A percentile compares a stretch with the other conserved stretches of the same genome.
Evolutionary conservation across 2,329 filamentous ascomycete genomes (phyloP).

Genomic region (Neoascochyta sp.): DNA sequence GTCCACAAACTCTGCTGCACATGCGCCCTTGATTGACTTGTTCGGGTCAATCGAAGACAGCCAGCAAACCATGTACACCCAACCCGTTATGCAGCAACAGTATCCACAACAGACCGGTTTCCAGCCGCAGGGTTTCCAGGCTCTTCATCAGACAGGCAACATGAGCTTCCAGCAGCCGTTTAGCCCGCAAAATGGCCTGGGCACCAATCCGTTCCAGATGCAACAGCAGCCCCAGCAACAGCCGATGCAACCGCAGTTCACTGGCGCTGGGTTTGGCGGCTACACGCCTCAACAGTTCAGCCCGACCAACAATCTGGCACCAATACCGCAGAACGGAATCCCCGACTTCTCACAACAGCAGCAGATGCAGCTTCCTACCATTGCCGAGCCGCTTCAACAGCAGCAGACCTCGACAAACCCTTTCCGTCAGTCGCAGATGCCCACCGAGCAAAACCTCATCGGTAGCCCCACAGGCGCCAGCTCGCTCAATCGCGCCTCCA

Average conservation of each 20-base stretch:
- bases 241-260: conserved; percentile 58
- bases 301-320: conserved; percentile 41
- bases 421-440: conserved; percentile 86
- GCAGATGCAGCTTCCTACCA: conserved; percentile 27
- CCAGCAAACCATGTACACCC: conserved; percentile 34
- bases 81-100: conserved; percentile 34
- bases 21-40: conserved; percentile 32
- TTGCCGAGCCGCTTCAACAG: conserved; percentile 46
- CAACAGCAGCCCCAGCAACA: conserved; percentile 45
- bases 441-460: conserved; percentile 32
- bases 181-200: conserved; percentile 55
- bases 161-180: conserved; percentile 45
- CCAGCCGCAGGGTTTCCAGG: conserved; percentile 23
- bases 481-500: conserved; percentile 60
- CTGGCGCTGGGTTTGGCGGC: conserved; percentile 79
- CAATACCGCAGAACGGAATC: conserved; percentile 50
- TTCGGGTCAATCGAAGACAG: conserved; percentile 35
- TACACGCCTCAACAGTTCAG: conserved; percentile 64
- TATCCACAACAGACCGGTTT: conserved; percentile 29
- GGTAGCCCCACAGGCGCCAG: conserved; percentile 35
- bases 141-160: conserved; percentile 43
- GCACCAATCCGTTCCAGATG: conserved; percentile 92
- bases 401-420: conserved; percentile 72
- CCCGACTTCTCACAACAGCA: conserved; percentile 43
- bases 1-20: conserved; percentile 17